These are phyloP conservation scores for Lasiosphaeria ovina DNA, from an alignment of 495 filamentous ascomycete species.

Conservation along the genomic window DNA sequence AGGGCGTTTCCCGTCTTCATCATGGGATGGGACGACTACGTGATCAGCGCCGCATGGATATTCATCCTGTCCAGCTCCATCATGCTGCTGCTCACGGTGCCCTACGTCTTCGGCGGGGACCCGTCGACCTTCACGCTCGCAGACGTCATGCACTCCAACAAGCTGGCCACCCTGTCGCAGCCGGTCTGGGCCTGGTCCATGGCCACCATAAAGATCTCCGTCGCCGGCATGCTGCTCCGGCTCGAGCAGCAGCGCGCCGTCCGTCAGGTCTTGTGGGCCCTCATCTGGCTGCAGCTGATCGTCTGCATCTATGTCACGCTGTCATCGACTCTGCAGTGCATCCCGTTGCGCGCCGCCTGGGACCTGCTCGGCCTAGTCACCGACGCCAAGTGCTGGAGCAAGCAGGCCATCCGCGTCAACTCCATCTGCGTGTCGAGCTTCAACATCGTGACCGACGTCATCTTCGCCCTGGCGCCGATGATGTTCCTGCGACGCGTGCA, in stretches of 20 bases:
- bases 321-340: slow-evolving; percentile 13
- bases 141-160: slow-evolving; percentile 20
- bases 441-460: slow-evolving; percentile 24
- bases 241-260: slow-evolving; percentile 11
- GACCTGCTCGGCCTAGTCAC: slow-evolving; percentile 13
- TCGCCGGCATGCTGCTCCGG: slow-evolving; percentile 21
- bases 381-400: slow-evolving; percentile 16
- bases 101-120: slow-evolving; percentile 19
- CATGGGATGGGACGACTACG: slow-evolving; percentile 23
- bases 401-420: slow-evolving; percentile 13
- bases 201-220: slow-evolving; percentile 21
- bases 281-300: slow-evolving; percentile 15
- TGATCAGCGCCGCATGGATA: slow-evolving; percentile 17
- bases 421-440: slow-evolving; percentile 19
- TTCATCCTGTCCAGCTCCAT: slow-evolving; percentile 15
- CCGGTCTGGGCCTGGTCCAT: slow-evolving; percentile 24
- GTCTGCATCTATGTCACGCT: slow-evolving; percentile 18
- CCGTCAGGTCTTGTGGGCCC: slow-evolving; percentile 15
- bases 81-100: slow-evolving; percentile 16
- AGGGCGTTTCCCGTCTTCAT: slow-evolving; percentile 13
- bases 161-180: slow-evolving; percentile 19
- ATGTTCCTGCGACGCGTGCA: slow-evolving; percentile 19
- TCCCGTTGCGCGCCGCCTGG: slow-evolving; percentile 19
- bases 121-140: slow-evolving; percentile 10
- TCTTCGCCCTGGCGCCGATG: slow-evolving; percentile 21